Percentiles rank a stretch among this genome's conserved stretches.
These are phyloP conservation scores for Senna tora DNA, from an alignment of 306 rosid genomes.

Conservation along the genomic window DNA sequence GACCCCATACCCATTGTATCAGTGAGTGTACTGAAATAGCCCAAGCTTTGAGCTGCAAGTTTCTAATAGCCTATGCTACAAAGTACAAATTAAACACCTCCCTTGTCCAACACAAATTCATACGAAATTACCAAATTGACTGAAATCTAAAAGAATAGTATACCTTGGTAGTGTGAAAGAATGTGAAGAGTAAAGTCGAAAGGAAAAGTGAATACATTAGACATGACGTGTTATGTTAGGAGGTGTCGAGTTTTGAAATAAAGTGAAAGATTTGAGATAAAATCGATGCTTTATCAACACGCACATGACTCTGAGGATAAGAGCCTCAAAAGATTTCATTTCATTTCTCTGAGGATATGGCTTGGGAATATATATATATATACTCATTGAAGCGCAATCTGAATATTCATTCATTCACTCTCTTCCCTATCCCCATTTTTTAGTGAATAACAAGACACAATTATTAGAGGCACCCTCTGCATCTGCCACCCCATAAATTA, in stretches of 20 bases:
- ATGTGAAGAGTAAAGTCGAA: background rate
- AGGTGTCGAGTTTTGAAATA: constrained; percentile 25
- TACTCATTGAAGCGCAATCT: constrained; percentile 26
- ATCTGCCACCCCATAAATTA: constrained; percentile 16
- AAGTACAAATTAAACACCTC: too few relatives aligned
- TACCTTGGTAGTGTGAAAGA: constrained; percentile 12
- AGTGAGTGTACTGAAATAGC: background rate
- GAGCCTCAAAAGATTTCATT: background rate
- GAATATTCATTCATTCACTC: constrained; percentile 4
- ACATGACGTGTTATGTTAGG: background rate
- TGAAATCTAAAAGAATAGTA: background rate
- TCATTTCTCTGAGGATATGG: background rate
- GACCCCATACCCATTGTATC: background rate
- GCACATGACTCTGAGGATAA: constrained; percentile 7
- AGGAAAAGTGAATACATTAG: background rate
- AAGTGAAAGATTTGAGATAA: constrained; percentile 23
- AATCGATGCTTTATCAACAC: constrained; percentile 29
- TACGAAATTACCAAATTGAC: constrained; percentile 1
- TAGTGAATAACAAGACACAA: constrained; percentile 10
- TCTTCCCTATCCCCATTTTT: constrained; percentile 21
- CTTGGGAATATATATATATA: background rate
- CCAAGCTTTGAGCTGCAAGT: background rate
- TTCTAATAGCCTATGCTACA: background rate
- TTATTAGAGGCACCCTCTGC: constrained; percentile 14
- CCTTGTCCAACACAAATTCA: constrained; percentile 18